A percentile compares a stretch with the other conserved stretches of the same genome.
Conservation (phyloP, 352 stramenopile species). For the Phytopythium kandeliae region DNA sequence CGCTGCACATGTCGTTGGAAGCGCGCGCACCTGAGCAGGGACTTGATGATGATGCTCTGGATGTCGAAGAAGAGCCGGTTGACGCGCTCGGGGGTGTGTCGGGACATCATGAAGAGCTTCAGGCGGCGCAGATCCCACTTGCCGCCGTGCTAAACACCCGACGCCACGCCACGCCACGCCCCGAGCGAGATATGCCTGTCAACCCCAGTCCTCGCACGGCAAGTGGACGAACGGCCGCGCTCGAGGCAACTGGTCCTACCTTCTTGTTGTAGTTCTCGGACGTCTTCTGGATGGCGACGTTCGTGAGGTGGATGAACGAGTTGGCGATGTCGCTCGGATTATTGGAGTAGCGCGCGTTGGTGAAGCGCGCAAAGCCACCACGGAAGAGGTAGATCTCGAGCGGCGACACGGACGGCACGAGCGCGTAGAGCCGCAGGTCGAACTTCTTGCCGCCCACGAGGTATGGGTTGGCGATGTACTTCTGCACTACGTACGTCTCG, state of each 20-base stretch:
- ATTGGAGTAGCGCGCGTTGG: conserved; percentile 87
- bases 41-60: conserved; percentile 87
- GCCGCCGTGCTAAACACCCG: conserved; percentile 55
- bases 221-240: too few relatives aligned
- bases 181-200: too few relatives aligned
- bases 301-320: conserved; percentile 93
- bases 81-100: conserved; percentile 69
- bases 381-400: conserved; percentile 92
- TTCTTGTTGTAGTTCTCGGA: conserved; percentile 92
- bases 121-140: conserved; percentile 92
- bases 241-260: conserved; percentile 4
- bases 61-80: conserved; percentile 90
- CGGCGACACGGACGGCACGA: conserved; percentile 91
- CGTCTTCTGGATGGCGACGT: conserved; percentile 94
- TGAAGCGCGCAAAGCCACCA: conserved; percentile 89
- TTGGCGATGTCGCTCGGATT: conserved; percentile 88
- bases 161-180: too few relatives aligned
- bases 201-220: too few relatives aligned
- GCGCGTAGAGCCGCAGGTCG: conserved; percentile 90
- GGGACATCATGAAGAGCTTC: conserved; percentile 90
- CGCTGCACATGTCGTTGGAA: neutral
- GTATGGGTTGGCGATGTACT: conserved; percentile 93
- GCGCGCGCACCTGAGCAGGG: conserved; percentile 43
- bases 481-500: conserved; percentile 93
- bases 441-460: conserved; percentile 95